phyloP scores from a whole-genome alignment of 2,329 filamentous ascomycete species.

The Ophiostoma sp. region DNA sequence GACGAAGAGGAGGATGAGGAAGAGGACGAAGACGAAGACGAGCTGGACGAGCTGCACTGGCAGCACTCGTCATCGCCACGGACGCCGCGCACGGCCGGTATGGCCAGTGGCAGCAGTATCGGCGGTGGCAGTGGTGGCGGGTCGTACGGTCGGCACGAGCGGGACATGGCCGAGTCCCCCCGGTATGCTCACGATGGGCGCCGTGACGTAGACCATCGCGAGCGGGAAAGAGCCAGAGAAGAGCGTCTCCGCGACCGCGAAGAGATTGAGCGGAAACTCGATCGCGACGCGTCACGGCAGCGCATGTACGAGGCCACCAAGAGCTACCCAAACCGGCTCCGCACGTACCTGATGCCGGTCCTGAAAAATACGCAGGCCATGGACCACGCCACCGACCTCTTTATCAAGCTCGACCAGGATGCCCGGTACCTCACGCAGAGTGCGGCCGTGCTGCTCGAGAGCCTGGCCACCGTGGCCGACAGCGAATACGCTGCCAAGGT shows the following conservation, averaged over 20 bases:
- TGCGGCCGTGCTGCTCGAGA: conserved; percentile 24
- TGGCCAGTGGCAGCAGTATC: conserved; percentile 14
- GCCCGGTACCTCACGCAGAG: conserved; percentile 26
- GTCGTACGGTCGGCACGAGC: conserved; percentile 18
- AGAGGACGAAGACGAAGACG: conserved; percentile 14
- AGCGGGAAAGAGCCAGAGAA: conserved; percentile 12
- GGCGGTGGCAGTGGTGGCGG: conserved; percentile 17
- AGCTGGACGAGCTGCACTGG: conserved; percentile 15
- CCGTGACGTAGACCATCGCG: background rate
- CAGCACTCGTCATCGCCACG: conserved; percentile 24
- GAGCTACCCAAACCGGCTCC: conserved; percentile 25
- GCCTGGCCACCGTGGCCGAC: conserved; percentile 24
- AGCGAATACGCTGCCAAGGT: conserved; percentile 18
- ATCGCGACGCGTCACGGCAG: conserved; percentile 21
- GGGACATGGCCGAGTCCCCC: conserved; percentile 18
- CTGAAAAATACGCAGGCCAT: conserved; percentile 26
- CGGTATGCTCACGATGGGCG: conserved; percentile 17
- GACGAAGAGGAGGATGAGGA: conserved; percentile 18
- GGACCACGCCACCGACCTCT: conserved; percentile 26
- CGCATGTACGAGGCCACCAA: conserved; percentile 22
- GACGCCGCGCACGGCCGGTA: conserved; percentile 22
- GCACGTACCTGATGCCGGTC: conserved; percentile 24
- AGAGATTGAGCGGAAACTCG: background rate
- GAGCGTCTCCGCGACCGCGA: conserved; percentile 5
- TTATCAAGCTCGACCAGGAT: conserved; percentile 27